Conservation (phyloP, 2,329 filamentous ascomycete genomes). For the Aspergillus jensenii region DNA sequence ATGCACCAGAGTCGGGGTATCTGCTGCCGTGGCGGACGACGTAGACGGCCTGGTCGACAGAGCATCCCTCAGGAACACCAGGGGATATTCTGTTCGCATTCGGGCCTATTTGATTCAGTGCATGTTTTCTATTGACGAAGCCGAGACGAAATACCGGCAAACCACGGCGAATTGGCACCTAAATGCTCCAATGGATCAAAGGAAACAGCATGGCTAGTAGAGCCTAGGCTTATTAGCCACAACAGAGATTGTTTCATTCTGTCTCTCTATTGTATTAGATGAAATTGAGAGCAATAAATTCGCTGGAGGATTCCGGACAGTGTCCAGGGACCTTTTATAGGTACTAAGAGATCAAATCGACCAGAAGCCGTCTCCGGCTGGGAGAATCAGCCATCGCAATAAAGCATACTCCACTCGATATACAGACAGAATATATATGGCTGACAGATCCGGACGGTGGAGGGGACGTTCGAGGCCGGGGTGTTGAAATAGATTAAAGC, state of each 20-base stretch:
- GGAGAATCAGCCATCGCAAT: neutral
- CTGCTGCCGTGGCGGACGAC: conserved; percentile 15
- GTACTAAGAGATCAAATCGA: too few relatives aligned
- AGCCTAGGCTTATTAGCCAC: conserved; percentile 12
- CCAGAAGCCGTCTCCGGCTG: too few relatives aligned
- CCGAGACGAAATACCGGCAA: conserved; percentile 42
- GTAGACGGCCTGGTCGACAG: conserved; percentile 15
- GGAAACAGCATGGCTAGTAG: conserved; percentile 2
- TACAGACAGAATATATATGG: neutral
- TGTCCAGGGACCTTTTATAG: neutral
- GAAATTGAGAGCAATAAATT: neutral
- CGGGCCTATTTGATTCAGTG: conserved; percentile 1
- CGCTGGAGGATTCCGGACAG: neutral
- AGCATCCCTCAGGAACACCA: conserved; percentile 8
- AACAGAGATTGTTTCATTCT: conserved; percentile 12
- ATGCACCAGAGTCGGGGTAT: conserved; percentile 15
- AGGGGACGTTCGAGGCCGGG: neutral
- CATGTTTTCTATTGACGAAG: neutral
- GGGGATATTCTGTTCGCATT: conserved; percentile 12
- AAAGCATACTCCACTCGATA: neutral
- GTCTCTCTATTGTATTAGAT: neutral
- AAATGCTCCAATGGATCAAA: conserved; percentile 48
- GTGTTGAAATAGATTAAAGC: conserved; percentile 7
- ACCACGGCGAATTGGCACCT: conserved; percentile 57
- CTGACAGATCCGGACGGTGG: neutral